A percentile compares a stretch with the other conserved stretches of the same genome.
phyloP scores from a whole-genome alignment of 352 stramenopile genomes.

The Pythium grandisporangium region DNA sequence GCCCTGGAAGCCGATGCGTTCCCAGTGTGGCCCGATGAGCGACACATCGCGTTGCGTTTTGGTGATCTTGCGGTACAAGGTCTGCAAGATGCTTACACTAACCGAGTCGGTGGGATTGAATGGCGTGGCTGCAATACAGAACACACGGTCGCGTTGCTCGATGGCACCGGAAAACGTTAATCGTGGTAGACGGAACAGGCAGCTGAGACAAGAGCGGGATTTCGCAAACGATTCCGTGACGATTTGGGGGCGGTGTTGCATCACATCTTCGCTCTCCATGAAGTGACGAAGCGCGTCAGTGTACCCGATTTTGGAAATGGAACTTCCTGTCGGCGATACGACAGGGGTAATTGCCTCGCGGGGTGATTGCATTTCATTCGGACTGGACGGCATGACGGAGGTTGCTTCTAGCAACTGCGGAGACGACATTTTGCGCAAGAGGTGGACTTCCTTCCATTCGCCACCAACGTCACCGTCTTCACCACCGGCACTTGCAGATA shows the following conservation, averaged over 20 bases:
- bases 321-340: slow-evolving; percentile 25
- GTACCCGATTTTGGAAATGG: slow-evolving; percentile 10
- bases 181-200: slow-evolving; percentile 39
- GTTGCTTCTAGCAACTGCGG: background rate
- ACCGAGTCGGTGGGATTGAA: slow-evolving; percentile 38
- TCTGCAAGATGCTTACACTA: slow-evolving; percentile 49
- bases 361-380: too few relatives aligned
- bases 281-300: slow-evolving; percentile 8
- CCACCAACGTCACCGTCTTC: slow-evolving; percentile 6
- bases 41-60: slow-evolving; percentile 20
- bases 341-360: slow-evolving; percentile 1
- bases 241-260: slow-evolving; percentile 28
- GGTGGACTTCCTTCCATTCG: slow-evolving; percentile 59
- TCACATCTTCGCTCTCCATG: slow-evolving; percentile 10
- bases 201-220: slow-evolving; percentile 43
- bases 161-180: slow-evolving; percentile 41
- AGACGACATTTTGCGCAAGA: slow-evolving; percentile 7
- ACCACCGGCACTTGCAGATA: background rate
- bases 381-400: too few relatives aligned
- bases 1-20: slow-evolving; percentile 86
- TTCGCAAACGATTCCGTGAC: slow-evolving; percentile 31
- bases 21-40: slow-evolving; percentile 72
- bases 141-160: slow-evolving; percentile 65
- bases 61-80: slow-evolving; percentile 45
- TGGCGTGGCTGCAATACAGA: slow-evolving; percentile 49